A percentile compares a stretch with the other conserved stretches of the same genome.
Conservation (phyloP, 371 early-diverging fungal species). For the Mycotypha africana region DNA sequence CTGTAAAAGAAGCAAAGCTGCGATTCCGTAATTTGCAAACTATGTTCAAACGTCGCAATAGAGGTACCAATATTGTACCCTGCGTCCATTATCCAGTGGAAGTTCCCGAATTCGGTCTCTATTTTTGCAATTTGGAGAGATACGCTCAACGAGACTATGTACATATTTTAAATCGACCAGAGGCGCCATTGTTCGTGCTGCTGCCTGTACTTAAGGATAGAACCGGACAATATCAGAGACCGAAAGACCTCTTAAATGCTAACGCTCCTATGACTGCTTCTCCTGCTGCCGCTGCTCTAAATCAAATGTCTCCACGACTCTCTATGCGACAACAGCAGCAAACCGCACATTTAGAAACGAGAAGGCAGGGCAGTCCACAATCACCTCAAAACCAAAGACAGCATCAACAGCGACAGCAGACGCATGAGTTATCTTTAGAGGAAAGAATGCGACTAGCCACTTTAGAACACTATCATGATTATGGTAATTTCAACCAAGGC, state of each 20-base stretch:
- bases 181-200: conserved; percentile 21
- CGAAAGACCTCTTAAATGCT: conserved; percentile 19
- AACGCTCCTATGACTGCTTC: neutral
- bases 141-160: conserved; percentile 8
- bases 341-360: no score
- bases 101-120: conserved; percentile 8
- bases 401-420: conserved; percentile 1
- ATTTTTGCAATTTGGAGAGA: conserved; percentile 17
- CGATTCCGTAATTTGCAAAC: conserved; percentile 21
- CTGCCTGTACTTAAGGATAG: conserved; percentile 29
- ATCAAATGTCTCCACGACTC: conserved; percentile 6
- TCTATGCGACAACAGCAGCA: conserved; percentile 6
- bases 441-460: conserved; percentile 16
- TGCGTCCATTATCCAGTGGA: conserved; percentile 15
- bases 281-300: no score
- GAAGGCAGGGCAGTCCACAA: no score
- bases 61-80: conserved; percentile 8
- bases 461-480: conserved; percentile 1
- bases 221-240: conserved; percentile 15
- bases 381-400: conserved; percentile 3
- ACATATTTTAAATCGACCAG: conserved; percentile 1
- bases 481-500: conserved; percentile 5
- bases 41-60: conserved; percentile 15
- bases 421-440: conserved; percentile 11
- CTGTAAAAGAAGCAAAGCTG: conserved; percentile 16